Percentiles rank a stretch among this genome's conserved stretches.
Conservation (phyloP, 345 rosid species). For the Mallotus nudiflorus region DNA sequence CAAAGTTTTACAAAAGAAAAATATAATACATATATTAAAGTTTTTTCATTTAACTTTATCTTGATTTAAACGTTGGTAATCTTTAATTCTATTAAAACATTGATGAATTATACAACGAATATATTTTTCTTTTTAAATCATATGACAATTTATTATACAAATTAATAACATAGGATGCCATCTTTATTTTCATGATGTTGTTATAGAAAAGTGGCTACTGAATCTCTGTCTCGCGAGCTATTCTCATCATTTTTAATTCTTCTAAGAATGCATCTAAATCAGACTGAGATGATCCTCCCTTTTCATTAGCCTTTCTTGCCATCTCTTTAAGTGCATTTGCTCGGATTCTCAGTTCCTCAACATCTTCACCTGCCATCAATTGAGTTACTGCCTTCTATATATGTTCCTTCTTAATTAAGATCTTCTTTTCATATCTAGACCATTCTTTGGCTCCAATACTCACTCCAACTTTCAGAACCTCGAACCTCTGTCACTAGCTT, state of each 20-base stretch:
- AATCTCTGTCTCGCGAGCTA: background rate
- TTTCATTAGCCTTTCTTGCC: conserved; percentile 42
- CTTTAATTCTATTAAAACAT: too few species aligned
- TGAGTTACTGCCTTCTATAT: conserved; percentile 29
- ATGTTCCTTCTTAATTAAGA: conserved; percentile 26
- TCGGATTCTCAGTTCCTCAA: conserved; percentile 31
- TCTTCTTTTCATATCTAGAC: conserved; percentile 7
- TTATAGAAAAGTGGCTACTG: too few species aligned
- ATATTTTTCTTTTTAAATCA: too few species aligned
- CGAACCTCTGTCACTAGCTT: conserved; percentile 35
- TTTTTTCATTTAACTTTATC: too few species aligned
- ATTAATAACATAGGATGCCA: too few species aligned
- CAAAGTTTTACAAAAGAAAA: too few species aligned
- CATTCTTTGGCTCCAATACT: conserved; percentile 36
- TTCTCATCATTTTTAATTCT: conserved; percentile 30
- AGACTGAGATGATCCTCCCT: conserved; percentile 49
- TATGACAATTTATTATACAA: too few species aligned
- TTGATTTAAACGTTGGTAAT: too few species aligned
- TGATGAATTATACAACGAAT: too few species aligned
- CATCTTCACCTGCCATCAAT: conserved; percentile 40
- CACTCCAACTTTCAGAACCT: conserved; percentile 39
- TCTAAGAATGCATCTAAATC: conserved; percentile 34
- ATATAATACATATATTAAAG: too few species aligned
- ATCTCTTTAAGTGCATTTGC: conserved; percentile 26
- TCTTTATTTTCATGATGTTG: too few species aligned